phyloP scores from a whole-genome alignment of 768 basidiomycete species.

The Sarcomyxa edulis region DNA sequence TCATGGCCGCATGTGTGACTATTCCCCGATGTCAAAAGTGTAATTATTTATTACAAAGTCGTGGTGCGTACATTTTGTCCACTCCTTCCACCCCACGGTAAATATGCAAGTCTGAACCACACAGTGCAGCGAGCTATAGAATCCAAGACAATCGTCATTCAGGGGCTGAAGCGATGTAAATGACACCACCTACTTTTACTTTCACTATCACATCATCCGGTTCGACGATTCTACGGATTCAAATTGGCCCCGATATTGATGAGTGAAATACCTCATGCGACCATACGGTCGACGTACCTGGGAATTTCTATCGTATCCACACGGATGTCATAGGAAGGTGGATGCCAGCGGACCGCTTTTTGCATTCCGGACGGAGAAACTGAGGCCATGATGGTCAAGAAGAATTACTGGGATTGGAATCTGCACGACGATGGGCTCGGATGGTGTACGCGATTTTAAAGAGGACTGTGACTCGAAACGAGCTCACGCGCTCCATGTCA shows the following conservation, averaged over 20 bases:
- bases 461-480: no score
- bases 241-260: background rate
- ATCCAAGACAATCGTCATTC: slow-evolving; percentile 2
- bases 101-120: slow-evolving; percentile 37
- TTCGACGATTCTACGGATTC: slow-evolving; percentile 49
- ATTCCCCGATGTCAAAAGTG: background rate
- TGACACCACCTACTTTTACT: slow-evolving; percentile 53
- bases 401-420: no score
- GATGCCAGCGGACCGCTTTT: slow-evolving; percentile 57
- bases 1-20: slow-evolving; percentile 75
- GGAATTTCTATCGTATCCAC: slow-evolving; percentile 61
- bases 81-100: slow-evolving; percentile 62
- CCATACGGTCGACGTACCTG: slow-evolving; percentile 21
- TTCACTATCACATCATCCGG: slow-evolving; percentile 78
- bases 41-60: background rate
- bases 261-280: background rate
- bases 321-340: slow-evolving; percentile 64
- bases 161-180: background rate
- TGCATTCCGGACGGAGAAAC: background rate
- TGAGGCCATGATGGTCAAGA: slow-evolving; percentile 23
- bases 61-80: slow-evolving; percentile 42
- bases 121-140: slow-evolving; percentile 56
- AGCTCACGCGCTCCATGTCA: no score
- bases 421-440: no score
- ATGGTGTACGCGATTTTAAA: no score